Conservation (phyloP, 2,329 filamentous ascomycete genomes). For the Colletotrichum euphorbiae region DNA sequence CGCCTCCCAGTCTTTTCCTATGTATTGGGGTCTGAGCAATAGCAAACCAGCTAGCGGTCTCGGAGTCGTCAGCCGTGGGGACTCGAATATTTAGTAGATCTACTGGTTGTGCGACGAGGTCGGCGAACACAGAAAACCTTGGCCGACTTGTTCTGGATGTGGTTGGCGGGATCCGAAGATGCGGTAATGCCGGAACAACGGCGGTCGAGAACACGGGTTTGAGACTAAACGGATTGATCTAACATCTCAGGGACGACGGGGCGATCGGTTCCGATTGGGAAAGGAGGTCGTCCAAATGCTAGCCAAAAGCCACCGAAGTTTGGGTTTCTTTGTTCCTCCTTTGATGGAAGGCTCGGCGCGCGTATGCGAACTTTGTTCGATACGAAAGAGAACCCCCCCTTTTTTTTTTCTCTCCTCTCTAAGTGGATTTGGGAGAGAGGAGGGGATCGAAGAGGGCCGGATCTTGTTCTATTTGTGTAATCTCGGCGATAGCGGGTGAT, state of each 20-base stretch:
- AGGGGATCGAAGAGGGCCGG: not conserved
- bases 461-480: constrained; percentile 1
- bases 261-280: constrained; percentile 7
- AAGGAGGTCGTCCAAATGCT: not conserved
- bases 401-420: not conserved
- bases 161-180: not conserved
- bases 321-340: constrained; percentile 18
- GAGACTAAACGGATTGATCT: not conserved
- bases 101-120: not conserved
- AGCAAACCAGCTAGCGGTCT: not conserved
- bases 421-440: not conserved
- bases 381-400: not conserved
- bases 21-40: not conserved
- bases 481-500: not conserved
- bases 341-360: not conserved
- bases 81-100: constrained; percentile 8
- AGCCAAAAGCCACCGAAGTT: constrained; percentile 19
- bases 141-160: not conserved
- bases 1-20: not conserved
- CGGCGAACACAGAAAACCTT: not conserved
- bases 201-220: constrained; percentile 2
- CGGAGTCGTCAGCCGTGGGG: not conserved
- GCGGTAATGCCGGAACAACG: constrained; percentile 28
- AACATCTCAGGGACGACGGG: not conserved
- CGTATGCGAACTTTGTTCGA: not conserved